Evolutionary conservation across 1,139 yeast genomes (phyloP), one percentile per base, ranked within the genome.

Genomic region (Yamadazyma triangularis): DNA sequence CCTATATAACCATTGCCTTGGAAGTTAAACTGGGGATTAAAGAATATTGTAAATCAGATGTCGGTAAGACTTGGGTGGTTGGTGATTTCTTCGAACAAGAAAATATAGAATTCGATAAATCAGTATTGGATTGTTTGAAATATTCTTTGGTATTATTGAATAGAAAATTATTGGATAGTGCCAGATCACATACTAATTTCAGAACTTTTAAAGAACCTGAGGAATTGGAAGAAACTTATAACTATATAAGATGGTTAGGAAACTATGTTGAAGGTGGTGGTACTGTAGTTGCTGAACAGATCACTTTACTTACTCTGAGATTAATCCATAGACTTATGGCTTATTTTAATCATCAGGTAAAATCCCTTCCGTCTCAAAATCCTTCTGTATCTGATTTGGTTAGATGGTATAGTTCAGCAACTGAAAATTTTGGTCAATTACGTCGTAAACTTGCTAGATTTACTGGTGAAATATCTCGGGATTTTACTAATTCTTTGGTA

Each of bases 191-290:
- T 4, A 65, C 68, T 24, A 72, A 80, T 13, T 83, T 86, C 58
- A 73, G 91, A 45, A 84, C 95, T 0, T 87, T 86, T 53, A 87
- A 87, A 49, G 96, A 88, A 49, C 93, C 96, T 0, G 98, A 91
- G 48, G 89, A 84, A 47, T 62, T 91, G 32, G 85, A 84, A 47
- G 80, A 76, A 41, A 79, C 82, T 19, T 89, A 94, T 85, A 67
- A 69, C 27, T 80, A 81, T 44, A 63, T 91, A 42, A 83, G 77
- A 45, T 78, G 79, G 45, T 69, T 87, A 18, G 96, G 96, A 8
- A 53, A 53, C 32, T 73, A 72, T 39, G 77, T 89, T 22, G 87
- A 83, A 33, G 89, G 91, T n/a, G 93, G 95, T 13, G 86, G 94
- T 31, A 75, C 78, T 8, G 80, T 82, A 12, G 80, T 89, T 29